Percentiles rank a stretch among this genome's conserved stretches.
These are phyloP conservation scores for Calonectria pseudoreteaudii DNA, from an alignment of 2,329 filamentous ascomycete genomes.

Conservation along the genomic window DNA sequence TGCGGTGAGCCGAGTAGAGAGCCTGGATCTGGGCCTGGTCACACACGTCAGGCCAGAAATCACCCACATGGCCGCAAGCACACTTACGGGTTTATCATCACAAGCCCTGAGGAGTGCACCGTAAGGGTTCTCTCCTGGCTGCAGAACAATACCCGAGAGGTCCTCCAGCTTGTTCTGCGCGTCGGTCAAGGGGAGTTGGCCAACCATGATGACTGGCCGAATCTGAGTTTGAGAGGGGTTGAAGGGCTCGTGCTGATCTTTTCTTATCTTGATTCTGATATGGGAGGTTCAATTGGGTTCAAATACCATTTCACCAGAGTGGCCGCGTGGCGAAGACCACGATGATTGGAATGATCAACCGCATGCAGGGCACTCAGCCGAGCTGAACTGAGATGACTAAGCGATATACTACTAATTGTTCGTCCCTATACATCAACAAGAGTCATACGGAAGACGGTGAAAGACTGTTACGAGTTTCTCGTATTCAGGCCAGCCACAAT, in stretches of 20 bases:
- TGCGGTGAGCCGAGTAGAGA: conserved; percentile 80
- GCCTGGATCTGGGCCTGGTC: conserved; percentile 74
- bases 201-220: conserved; percentile 1
- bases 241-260: not conserved
- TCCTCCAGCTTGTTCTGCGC: conserved; percentile 65
- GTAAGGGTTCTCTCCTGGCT: conserved; percentile 78
- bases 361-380: not conserved
- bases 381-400: conserved; percentile 18
- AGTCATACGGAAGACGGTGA: not conserved
- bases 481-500: not conserved
- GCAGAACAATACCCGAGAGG: conserved; percentile 62
- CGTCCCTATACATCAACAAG: not conserved
- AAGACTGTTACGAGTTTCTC: not conserved
- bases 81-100: conserved; percentile 72
- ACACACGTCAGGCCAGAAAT: not conserved
- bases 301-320: not conserved
- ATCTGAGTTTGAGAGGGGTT: no score
- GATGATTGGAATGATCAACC: not conserved
- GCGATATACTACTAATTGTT: not conserved
- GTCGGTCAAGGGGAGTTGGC: conserved; percentile 44
- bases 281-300: not conserved
- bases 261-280: not conserved
- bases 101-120: conserved; percentile 78
- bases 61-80: not conserved
- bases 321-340: not conserved